phyloP scores from a whole-genome alignment of 2,329 filamentous ascomycete species.

The Westerdykella ornata region DNA sequence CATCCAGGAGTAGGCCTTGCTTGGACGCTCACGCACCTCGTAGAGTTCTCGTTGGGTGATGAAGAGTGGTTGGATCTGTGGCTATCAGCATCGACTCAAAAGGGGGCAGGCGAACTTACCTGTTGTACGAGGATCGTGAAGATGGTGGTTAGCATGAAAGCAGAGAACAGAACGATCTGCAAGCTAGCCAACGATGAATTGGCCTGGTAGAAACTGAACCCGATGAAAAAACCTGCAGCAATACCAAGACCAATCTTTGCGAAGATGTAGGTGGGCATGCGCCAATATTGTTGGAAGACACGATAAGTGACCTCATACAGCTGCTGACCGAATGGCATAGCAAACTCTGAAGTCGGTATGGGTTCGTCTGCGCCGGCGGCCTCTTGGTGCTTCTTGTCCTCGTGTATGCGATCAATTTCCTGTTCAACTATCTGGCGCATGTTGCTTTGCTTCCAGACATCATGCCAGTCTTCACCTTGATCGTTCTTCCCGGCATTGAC shows the following conservation, averaged over 20 bases:
- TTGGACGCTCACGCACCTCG: slow-evolving; percentile 77
- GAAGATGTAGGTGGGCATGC: slow-evolving; percentile 41
- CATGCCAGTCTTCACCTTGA: slow-evolving; percentile 36
- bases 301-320: slow-evolving; percentile 36
- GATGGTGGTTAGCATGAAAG: slow-evolving; percentile 46
- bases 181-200: slow-evolving; percentile 37
- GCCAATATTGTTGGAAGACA: slow-evolving; percentile 44
- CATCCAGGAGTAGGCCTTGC: slow-evolving; percentile 79
- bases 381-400: slow-evolving; percentile 25
- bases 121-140: slow-evolving; percentile 47
- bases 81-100: background rate
- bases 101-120: slow-evolving; percentile 13
- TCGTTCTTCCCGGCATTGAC: slow-evolving; percentile 31
- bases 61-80: slow-evolving; percentile 53
- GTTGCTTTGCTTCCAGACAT: slow-evolving; percentile 34
- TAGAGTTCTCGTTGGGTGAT: slow-evolving; percentile 62
- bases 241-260: slow-evolving; percentile 26
- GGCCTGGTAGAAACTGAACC: slow-evolving; percentile 41
- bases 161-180: slow-evolving; percentile 44
- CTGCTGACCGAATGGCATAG: slow-evolving; percentile 35
- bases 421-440: slow-evolving; percentile 23
- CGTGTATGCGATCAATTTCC: slow-evolving; percentile 38
- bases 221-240: slow-evolving; percentile 28
- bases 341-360: slow-evolving; percentile 38
- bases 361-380: slow-evolving; percentile 27